These are phyloP conservation scores for Talaromyces amestolkiae DNA, from an alignment of 2,329 filamentous ascomycete species.

Conservation along the genomic window DNA sequence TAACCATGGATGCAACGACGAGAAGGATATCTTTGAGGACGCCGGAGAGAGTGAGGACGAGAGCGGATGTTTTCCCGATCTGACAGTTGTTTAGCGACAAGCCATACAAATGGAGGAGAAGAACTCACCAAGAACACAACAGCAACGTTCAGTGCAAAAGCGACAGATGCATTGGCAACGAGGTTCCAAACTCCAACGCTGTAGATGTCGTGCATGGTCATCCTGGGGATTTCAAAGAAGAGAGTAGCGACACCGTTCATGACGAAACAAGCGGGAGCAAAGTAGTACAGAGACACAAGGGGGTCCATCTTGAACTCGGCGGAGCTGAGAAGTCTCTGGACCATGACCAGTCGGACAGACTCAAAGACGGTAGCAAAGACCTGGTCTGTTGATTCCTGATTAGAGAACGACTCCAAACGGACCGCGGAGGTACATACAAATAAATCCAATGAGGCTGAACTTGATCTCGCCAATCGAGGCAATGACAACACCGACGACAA, in stretches of 20 bases:
- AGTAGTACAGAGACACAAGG: slow-evolving; percentile 85
- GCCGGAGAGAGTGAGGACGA: slow-evolving; percentile 80
- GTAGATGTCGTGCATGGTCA: slow-evolving; percentile 65
- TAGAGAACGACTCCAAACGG: not conserved
- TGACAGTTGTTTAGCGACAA: slow-evolving; percentile 34
- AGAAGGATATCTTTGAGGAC: slow-evolving; percentile 86
- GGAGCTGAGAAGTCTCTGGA: slow-evolving; percentile 73
- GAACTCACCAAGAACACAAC: slow-evolving; percentile 76
- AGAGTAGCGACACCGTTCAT: slow-evolving; percentile 73
- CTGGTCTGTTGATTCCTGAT: slow-evolving; percentile 47
- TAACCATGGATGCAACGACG: slow-evolving; percentile 70
- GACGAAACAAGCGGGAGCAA: slow-evolving; percentile 75
- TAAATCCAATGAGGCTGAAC: slow-evolving; percentile 65
- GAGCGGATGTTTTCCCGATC: slow-evolving; percentile 84
- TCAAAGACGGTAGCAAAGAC: slow-evolving; percentile 75
- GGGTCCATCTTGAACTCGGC: slow-evolving; percentile 86
- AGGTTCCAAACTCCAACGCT: slow-evolving; percentile 65
- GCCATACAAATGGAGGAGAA: not conserved
- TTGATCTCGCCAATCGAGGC: slow-evolving; percentile 94
- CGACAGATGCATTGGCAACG: slow-evolving; percentile 69
- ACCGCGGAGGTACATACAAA: slow-evolving; percentile 42
- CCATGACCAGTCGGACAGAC: slow-evolving; percentile 78
- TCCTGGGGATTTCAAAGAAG: slow-evolving; percentile 63
- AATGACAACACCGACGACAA: slow-evolving; percentile 90
- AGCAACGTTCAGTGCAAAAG: slow-evolving; percentile 76